These are phyloP conservation scores for Blastocystis sp. DNA, from an alignment of 352 stramenopile genomes.

Conservation along the genomic window DNA sequence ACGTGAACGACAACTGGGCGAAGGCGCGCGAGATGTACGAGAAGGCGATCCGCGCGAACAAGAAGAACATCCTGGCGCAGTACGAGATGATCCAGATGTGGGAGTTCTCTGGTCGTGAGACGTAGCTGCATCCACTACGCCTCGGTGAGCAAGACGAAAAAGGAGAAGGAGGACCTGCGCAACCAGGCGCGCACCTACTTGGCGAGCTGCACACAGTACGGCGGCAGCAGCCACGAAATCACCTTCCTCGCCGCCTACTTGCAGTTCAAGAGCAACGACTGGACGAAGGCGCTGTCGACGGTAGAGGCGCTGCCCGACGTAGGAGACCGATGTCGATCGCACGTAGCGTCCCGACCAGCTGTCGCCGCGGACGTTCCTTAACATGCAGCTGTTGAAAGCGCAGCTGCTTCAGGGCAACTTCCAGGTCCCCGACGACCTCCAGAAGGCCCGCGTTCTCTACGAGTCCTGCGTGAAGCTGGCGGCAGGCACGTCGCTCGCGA, in stretches of 20 bases:
- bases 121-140: constrained; percentile 22
- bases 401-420: constrained; percentile 47
- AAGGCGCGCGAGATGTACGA: constrained; percentile 22
- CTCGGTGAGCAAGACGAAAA: background rate
- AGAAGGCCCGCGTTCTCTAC: constrained; percentile 30
- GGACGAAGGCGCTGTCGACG: background rate
- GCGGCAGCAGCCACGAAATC: background rate
- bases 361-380: background rate
- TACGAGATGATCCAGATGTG: constrained; percentile 42
- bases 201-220: background rate
- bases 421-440: background rate
- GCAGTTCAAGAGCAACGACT: constrained; percentile 39
- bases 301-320: constrained; percentile 16
- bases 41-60: constrained; percentile 18
- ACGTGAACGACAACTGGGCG: constrained; percentile 1
- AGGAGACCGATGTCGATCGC: background rate
- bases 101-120: background rate
- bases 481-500: background rate
- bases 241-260: constrained; percentile 45
- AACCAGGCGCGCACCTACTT: constrained; percentile 1
- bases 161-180: constrained; percentile 38
- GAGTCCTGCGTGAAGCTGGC: constrained; percentile 24
- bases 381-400: constrained; percentile 17
- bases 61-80: constrained; percentile 20
- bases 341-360: constrained; percentile 17